A percentile compares a stretch with the other conserved stretches of the same genome.
phyloP scores from a whole-genome alignment of 192 early-diverging fungal genomes.

The Phycomyces nitens region DNA sequence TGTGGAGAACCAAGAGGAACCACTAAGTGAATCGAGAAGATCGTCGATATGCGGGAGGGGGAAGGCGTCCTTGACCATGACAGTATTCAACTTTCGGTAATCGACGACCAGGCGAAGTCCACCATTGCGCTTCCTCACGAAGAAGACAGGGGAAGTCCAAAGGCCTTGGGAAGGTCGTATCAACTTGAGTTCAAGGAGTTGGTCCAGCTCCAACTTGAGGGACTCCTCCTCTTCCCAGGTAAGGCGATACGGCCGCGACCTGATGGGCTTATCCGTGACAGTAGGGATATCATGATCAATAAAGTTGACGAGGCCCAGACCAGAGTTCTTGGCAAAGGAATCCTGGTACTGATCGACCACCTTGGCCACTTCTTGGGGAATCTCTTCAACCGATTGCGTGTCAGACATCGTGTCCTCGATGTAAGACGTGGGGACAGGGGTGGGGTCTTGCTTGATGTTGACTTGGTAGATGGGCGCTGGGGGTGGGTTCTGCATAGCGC shows the following conservation, averaged over 20 bases:
- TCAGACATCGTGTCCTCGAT: background rate
- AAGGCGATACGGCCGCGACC: background rate
- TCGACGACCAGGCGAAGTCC: conserved; percentile 35
- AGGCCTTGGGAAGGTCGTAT: background rate
- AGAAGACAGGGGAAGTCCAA: conserved; percentile 29
- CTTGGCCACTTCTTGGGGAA: background rate
- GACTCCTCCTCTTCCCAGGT: background rate
- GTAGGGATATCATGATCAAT: background rate
- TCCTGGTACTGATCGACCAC: background rate
- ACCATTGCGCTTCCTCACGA: conserved; percentile 39
- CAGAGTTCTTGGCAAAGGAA: background rate
- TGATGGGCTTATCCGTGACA: background rate
- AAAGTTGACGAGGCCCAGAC: background rate
- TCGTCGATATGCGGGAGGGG: conserved; percentile 40
- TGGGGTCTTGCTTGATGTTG: background rate
- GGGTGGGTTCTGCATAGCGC: conserved; percentile 9
- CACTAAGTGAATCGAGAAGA: conserved; percentile 12
- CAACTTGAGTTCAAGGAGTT: background rate
- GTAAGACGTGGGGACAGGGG: conserved; percentile 4
- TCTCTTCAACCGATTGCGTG: background rate
- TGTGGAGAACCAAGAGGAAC: conserved; percentile 21
- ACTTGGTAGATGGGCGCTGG: background rate
- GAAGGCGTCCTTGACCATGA: conserved; percentile 36
- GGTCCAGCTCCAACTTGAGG: background rate
- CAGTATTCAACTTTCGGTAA: conserved; percentile 39